A percentile compares a stretch with the other conserved stretches of the same genome.
Conservation (phyloP, 176 grass and related monocot species). For the Guadua angustifolia region DNA sequence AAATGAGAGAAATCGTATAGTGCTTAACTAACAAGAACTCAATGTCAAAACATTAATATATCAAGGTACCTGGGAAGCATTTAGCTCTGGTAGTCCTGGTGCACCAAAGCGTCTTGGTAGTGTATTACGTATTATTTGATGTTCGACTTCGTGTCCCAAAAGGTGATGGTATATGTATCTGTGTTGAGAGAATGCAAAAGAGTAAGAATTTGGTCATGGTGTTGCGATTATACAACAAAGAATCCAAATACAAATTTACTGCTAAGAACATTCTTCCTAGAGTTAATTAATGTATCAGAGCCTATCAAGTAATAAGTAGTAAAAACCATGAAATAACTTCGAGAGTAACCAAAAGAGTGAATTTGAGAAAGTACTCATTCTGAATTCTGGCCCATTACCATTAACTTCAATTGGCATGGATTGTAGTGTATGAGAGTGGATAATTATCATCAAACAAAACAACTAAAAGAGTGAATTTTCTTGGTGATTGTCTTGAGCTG, state of each 20-base stretch:
- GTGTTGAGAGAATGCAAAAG: no score
- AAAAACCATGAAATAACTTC: neutral
- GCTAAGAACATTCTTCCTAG: neutral
- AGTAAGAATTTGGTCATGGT: no score
- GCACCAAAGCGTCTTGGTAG: constrained; percentile 92
- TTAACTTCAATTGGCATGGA: no score
- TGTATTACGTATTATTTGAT: constrained; percentile 90
- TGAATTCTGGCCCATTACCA: no score
- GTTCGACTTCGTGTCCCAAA: constrained; percentile 97
- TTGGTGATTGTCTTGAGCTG: no score
- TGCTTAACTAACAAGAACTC: neutral
- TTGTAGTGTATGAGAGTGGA: no score
- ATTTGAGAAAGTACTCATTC: no score
- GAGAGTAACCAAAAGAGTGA: neutral
- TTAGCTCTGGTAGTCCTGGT: constrained; percentile 95
- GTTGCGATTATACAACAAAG: constrained; percentile 15
- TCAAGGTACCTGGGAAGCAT: constrained; percentile 90
- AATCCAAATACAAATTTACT: constrained; percentile 17
- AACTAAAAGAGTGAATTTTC: no score
- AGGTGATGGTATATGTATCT: no score
- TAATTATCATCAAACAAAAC: no score
- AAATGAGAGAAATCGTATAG: neutral
- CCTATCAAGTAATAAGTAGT: constrained; percentile 1
- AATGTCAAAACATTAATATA: constrained; percentile 4
- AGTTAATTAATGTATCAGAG: neutral